Percentiles rank a stretch among this genome's conserved stretches.
Conservation (phyloP, 83 land plant species). For the Larix sibirica region DNA sequence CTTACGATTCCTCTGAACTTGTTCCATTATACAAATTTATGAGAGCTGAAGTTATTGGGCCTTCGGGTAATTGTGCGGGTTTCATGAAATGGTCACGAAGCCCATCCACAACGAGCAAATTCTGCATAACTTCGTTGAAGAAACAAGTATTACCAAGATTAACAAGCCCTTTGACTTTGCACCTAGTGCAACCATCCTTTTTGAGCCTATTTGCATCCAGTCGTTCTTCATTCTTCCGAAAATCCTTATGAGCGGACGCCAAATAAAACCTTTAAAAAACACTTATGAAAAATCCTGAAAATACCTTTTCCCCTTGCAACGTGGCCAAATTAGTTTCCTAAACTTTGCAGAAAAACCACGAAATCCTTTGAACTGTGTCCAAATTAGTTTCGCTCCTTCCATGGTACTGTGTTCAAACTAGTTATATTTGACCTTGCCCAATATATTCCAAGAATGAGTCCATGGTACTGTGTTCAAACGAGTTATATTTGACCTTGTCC, state of each 20-base stretch:
- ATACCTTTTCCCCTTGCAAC: constrained; percentile 20
- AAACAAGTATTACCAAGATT: constrained; percentile 98
- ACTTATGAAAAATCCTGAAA: too few species aligned
- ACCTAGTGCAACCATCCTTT: constrained; percentile 12
- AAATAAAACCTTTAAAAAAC: too few species aligned
- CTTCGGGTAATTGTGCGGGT: constrained; percentile 17
- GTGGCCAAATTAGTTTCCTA: too few species aligned
- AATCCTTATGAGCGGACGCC: too few species aligned
- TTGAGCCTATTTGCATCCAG: too few species aligned
- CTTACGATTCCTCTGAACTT: not conserved
- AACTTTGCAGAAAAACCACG: too few species aligned
- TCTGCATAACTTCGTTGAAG: constrained; percentile 92
- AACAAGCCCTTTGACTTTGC: constrained; percentile 60
- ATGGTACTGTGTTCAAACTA: too few species aligned
- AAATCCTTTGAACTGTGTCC: too few species aligned
- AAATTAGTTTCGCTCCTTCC: too few species aligned
- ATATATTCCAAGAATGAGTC: constrained; percentile 37
- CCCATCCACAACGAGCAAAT: constrained; percentile 60
- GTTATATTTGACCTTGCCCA: constrained; percentile 29
- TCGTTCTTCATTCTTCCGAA: too few species aligned
- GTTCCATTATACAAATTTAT: constrained; percentile 68
- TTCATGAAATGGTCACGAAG: constrained; percentile 45
- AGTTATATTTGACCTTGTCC: too few species aligned
- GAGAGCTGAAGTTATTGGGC: constrained; percentile 65
- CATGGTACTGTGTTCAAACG: too few species aligned